Evolutionary conservation across 805 yeast genomes (phyloP).

Genomic region (Torulaspora delbrueckii): DNA sequence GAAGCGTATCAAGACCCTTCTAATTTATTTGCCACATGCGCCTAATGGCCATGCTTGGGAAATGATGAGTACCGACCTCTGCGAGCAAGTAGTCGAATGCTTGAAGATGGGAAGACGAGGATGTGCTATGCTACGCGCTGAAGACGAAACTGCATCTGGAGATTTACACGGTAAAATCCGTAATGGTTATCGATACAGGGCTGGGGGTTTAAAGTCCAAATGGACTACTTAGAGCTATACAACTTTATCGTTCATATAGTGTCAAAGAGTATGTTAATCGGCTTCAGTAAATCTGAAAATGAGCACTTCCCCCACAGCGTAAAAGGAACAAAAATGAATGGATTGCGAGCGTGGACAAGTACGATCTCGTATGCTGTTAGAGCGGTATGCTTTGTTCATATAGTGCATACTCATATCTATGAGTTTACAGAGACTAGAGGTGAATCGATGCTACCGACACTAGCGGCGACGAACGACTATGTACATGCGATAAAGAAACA

Average conservation of each 20-base stretch:
- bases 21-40: constrained; percentile 14
- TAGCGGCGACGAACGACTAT: constrained; percentile 67
- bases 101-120: constrained; percentile 19
- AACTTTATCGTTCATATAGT: not conserved
- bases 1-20: constrained; percentile 11
- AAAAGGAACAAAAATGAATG: not conserved
- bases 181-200: constrained; percentile 3
- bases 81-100: constrained; percentile 10
- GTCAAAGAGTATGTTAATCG: not conserved
- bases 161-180: constrained; percentile 1
- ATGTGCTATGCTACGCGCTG: constrained; percentile 4
- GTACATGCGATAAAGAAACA: constrained; percentile 68
- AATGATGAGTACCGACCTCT: constrained; percentile 4
- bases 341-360: constrained; percentile 14
- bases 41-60: constrained; percentile 3
- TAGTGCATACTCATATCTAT: constrained; percentile 59
- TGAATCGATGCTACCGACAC: constrained; percentile 92
- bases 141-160: not conserved
- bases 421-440: constrained; percentile 83
- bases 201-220: constrained; percentile 4
- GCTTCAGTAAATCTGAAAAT: not conserved
- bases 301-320: not conserved
- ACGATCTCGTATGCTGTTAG: constrained; percentile 50
- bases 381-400: constrained; percentile 62
- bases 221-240: constrained; percentile 2